These are phyloP conservation scores for Monosporascus sp. DNA, from an alignment of 2,329 filamentous ascomycete genomes.

Conservation along the genomic window DNA sequence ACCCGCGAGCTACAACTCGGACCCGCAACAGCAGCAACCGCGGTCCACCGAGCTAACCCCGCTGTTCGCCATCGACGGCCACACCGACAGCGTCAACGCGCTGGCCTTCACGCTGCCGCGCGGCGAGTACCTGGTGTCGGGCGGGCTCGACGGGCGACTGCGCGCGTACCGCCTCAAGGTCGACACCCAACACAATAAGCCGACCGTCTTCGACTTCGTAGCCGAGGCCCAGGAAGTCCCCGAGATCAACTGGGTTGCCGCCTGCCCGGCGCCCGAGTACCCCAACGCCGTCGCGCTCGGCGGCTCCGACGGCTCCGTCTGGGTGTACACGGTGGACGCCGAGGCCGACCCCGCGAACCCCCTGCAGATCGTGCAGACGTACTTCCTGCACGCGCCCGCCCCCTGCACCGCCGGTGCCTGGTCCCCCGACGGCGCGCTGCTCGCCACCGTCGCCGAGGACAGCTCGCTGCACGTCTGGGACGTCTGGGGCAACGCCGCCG, in stretches of 20 bases:
- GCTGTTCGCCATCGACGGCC: conserved; percentile 75
- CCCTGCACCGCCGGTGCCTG: conserved; percentile 86
- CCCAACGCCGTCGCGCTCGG: conserved; percentile 83
- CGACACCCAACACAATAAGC: conserved; percentile 36
- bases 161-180: conserved; percentile 58
- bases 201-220: conserved; percentile 52
- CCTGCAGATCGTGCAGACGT: conserved; percentile 80
- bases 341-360: conserved; percentile 47
- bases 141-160: conserved; percentile 79
- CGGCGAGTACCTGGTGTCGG: conserved; percentile 81
- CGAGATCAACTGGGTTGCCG: conserved; percentile 84
- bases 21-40: conserved; percentile 51
- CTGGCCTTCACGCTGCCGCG: conserved; percentile 76
- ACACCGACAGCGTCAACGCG: conserved; percentile 85
- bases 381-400: conserved; percentile 76
- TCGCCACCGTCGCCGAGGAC: conserved; percentile 88
- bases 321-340: conserved; percentile 85
- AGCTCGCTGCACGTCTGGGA: conserved; percentile 88
- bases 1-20: conserved; percentile 68
- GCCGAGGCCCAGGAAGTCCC: conserved; percentile 83
- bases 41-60: conserved; percentile 54
- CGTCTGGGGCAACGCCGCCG: conserved; percentile 73
- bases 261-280: conserved; percentile 66
- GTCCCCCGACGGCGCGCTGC: conserved; percentile 78
- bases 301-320: conserved; percentile 85